Evolutionary conservation across 495 filamentous ascomycete species (phyloP), one percentile per base, ranked within the genome.

Genomic region (Neurospora sublineolata): DNA sequence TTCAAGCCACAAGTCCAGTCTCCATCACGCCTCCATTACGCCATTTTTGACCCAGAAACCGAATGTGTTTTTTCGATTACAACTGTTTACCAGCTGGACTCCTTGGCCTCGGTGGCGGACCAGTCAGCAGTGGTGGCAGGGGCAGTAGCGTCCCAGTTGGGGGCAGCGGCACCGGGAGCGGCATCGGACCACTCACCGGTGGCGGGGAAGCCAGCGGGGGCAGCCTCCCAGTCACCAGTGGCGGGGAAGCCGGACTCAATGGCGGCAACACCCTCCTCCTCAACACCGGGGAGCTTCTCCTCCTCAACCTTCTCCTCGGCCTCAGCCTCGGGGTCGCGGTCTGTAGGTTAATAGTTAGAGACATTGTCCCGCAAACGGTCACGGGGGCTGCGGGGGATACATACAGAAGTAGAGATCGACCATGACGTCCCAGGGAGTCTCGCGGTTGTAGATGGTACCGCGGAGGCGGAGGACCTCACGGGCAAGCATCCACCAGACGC

Each of bases 401-500:
- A 74, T 85, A 86, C 84, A 99, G 89, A 99, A 99, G 93, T 99
- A 99, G 76, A 99, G 89, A 90, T 99, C 95, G 77, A 94, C 92
- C 91, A 98, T 97, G 82, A 94, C 90, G 79, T 99, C 95, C 95
- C 95, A 99, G 82, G 96, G 92, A 69, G 90, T 89, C 82, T 98
- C 96, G 77, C 95, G 93, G 86, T 88, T 91, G 77, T 93, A 91
- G 76, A 99, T 91, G 75, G 94, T 97, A 76, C 96, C 95, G 79
- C 95, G 93, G 77, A 99, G 92, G 84, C 95, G 93, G 83, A 98
- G 94, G 80, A 99, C 94, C 89, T 99, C 95, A 87, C 95, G 95
- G 80, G 95, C 94, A 76, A 99, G 87, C 91, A 99, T 92, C 95
- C 95, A 99, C 95, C 95, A 99, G 87, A 99, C 84, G 75, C 95